Evolutionary conservation across 1,284 basidiomycete species (phyloP), one percentile per base, ranked within the genome.

Genomic region (Peniophora sp.): DNA sequence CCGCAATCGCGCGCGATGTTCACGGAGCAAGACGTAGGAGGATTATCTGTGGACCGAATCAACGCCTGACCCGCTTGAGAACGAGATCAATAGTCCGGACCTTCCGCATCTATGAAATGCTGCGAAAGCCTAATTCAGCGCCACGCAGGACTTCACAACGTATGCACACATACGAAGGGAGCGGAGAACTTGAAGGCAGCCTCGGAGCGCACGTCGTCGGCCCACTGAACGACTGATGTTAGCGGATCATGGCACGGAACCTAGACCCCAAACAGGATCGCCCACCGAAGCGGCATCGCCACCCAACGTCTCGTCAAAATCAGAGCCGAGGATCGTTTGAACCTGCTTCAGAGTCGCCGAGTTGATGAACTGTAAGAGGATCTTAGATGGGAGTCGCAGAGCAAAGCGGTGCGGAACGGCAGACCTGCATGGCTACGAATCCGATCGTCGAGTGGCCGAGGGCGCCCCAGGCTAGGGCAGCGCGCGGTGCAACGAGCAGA

Each of bases 101-200:
- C 75, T 59, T 73, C 60, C 3, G 77, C 75, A 51, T 78, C 75
- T 19, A 78, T 70, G 53, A 68, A 78, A 55, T 78, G 76, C 27
- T 32, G 12, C 27, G 12, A 12, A 6, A 32, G 27, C 27, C 27
- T 12, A 6, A 12, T 5, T 32, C 6, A 32, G 27, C 27, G 12
- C 12, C 12, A 32, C 12, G 27, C 27, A 5, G 12, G 5, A 5
- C 27, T 32, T 32, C 27, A 32, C n/a, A 32, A 12, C 27, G 12
- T 32, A 5, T 32, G 27, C 5, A 32, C 27, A 32, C 27, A 12
- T 32, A 32, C 27, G 44, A 45, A 45, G 6, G 44, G 44, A 10
- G 44, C 44, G n/a, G 20, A 23, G 23, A 45, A 45, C 22, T 20
- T 45, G 23, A 45, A 45, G 14, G 44, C 44, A 20, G 44, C 20